These are phyloP conservation scores for Ogataea sp. DNA, from an alignment of 805 yeast genomes.

Conservation along the genomic window DNA sequence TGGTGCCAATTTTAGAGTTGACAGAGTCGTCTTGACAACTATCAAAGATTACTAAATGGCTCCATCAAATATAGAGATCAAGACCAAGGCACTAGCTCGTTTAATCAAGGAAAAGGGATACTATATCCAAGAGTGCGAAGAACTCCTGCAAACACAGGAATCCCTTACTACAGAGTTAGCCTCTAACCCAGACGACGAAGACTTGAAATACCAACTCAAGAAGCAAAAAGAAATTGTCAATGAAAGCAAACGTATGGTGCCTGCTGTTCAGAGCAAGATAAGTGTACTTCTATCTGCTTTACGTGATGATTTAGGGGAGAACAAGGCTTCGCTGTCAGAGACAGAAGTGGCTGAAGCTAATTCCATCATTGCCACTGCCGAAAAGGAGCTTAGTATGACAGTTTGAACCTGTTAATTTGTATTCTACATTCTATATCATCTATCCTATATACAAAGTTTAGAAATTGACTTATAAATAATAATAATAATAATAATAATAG, in stretches of 20 bases:
- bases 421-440: no score
- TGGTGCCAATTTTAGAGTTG: no score
- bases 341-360: conserved; percentile 12
- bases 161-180: conserved; percentile 6
- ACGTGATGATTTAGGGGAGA: conserved; percentile 12
- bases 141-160: conserved; percentile 10
- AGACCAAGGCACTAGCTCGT: conserved; percentile 59
- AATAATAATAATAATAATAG: no score
- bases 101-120: conserved; percentile 57
- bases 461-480: neutral
- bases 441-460: no score
- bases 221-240: conserved; percentile 17
- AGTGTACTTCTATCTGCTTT: conserved; percentile 13
- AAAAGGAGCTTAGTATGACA: conserved; percentile 3
- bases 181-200: conserved; percentile 12
- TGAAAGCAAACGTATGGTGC: conserved; percentile 22
- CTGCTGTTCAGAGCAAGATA: conserved; percentile 16
- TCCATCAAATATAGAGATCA: conserved; percentile 65
- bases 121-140: conserved; percentile 48
- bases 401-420: neutral
- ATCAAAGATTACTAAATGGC: conserved; percentile 35
- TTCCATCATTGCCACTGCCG: conserved; percentile 16
- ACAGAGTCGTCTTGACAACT: no score
- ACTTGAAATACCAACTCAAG: conserved; percentile 16
- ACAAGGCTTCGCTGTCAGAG: conserved; percentile 4